Evolutionary conservation across 2,329 filamentous ascomycete genomes (phyloP).

Genomic region (Epichloe festucae): DNA sequence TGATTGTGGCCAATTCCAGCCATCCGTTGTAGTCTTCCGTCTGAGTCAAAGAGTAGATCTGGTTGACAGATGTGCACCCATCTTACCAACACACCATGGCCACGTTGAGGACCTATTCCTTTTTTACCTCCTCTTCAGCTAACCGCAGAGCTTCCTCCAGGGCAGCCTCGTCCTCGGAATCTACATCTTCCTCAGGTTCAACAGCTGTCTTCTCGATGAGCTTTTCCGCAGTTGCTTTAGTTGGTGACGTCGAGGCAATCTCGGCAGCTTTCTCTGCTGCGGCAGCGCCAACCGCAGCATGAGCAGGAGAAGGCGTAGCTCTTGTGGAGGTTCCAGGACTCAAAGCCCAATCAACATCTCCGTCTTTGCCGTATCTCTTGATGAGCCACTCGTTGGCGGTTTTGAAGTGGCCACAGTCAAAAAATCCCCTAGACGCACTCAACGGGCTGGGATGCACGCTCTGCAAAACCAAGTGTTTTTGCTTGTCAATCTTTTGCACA

Average conservation of each 20-base stretch:
- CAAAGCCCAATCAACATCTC: slow-evolving; percentile 74
- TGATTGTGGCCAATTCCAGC: too few relatives aligned
- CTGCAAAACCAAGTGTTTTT: slow-evolving; percentile 69
- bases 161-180: slow-evolving; percentile 24
- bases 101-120: slow-evolving; percentile 4
- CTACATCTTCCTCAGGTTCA: slow-evolving; percentile 16
- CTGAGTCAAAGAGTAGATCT: too few relatives aligned
- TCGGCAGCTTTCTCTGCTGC: slow-evolving; percentile 9
- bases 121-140: slow-evolving; percentile 17
- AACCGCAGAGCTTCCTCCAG: slow-evolving; percentile 22
- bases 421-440: slow-evolving; percentile 71
- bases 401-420: slow-evolving; percentile 69
- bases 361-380: slow-evolving; percentile 63
- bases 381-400: slow-evolving; percentile 77
- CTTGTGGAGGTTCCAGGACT: slow-evolving; percentile 24
- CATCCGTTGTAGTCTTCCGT: too few relatives aligned
- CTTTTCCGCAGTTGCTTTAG: slow-evolving; percentile 2
- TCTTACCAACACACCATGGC: too few relatives aligned
- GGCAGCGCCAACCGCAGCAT: slow-evolving; percentile 9
- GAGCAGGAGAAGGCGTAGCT: slow-evolving; percentile 4
- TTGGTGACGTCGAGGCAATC: slow-evolving; percentile 13
- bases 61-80: too few relatives aligned
- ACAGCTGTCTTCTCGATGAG: background rate
- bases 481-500: slow-evolving; percentile 54
- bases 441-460: slow-evolving; percentile 90